A percentile compares a stretch with the other conserved stretches of the same genome.
These are phyloP conservation scores for Yamadazyma oceani DNA, from an alignment of 1,139 yeast species.

Conservation along the genomic window DNA sequence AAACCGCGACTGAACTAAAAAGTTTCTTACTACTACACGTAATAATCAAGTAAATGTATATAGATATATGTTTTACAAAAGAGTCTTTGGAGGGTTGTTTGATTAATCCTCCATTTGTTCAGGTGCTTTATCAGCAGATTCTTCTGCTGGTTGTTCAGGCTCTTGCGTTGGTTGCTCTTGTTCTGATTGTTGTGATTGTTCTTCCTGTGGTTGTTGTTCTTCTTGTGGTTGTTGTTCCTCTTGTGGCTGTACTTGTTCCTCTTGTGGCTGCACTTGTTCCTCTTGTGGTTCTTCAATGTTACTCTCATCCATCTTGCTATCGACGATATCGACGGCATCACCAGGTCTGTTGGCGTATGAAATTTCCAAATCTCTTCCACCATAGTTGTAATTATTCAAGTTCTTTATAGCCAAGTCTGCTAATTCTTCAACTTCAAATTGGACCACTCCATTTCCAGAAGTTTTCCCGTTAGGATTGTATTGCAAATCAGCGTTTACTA, in stretches of 20 bases:
- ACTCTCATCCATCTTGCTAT: slow-evolving; percentile 1
- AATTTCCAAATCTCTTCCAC: slow-evolving; percentile 70
- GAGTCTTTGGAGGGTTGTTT: too few species aligned
- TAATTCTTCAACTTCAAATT: slow-evolving; percentile 64
- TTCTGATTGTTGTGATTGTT: slow-evolving; percentile 3
- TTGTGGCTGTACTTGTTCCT: slow-evolving; percentile 5
- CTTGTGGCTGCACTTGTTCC: slow-evolving; percentile 4
- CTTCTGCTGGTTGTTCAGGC: slow-evolving; percentile 2
- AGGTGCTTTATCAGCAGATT: slow-evolving; percentile 5
- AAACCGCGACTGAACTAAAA: too few species aligned
- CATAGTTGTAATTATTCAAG: slow-evolving; percentile 78
- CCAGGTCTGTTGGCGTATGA: slow-evolving; percentile 51
- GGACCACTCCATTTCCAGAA: slow-evolving; percentile 81
- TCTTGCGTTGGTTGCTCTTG: not conserved
- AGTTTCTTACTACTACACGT: too few species aligned
- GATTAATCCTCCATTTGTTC: slow-evolving; percentile 8
- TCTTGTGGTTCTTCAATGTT: slow-evolving; percentile 5
- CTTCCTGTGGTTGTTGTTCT: slow-evolving; percentile 4
- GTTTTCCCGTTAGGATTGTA: slow-evolving; percentile 64
- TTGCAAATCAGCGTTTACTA: slow-evolving; percentile 76
- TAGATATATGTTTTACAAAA: not conserved
- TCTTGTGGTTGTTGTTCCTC: slow-evolving; percentile 4
- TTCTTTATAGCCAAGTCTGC: slow-evolving; percentile 77
- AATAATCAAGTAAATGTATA: too few species aligned
- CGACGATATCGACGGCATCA: not conserved